phyloP scores from a whole-genome alignment of 345 rosid species.

The Limnanthes douglasii region DNA sequence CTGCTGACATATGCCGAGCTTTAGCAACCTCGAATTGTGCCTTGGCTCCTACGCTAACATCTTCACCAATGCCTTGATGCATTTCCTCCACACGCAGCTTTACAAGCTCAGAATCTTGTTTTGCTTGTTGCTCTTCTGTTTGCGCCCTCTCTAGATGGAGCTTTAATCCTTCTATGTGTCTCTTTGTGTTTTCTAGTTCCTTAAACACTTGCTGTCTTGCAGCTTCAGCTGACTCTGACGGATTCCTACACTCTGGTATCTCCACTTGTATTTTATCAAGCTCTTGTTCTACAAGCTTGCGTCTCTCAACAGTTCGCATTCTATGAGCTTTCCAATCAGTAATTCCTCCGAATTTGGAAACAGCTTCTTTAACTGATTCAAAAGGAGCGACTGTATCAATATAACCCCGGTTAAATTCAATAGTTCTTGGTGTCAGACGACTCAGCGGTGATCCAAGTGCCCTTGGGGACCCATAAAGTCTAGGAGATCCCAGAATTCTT shows the following conservation, averaged over 20 bases:
- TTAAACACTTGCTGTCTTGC: constrained; percentile 39
- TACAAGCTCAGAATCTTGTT: constrained; percentile 83
- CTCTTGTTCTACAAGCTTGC: constrained; percentile 66
- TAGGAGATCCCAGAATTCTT: constrained; percentile 10
- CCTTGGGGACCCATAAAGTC: constrained; percentile 15
- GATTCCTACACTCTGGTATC: constrained; percentile 45
- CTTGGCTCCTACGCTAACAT: constrained; percentile 84
- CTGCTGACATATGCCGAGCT: constrained; percentile 57
- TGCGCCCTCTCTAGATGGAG: constrained; percentile 76
- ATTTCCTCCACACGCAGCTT: constrained; percentile 81
- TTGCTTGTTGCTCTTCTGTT: constrained; percentile 86
- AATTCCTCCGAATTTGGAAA: constrained; percentile 92
- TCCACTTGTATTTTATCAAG: constrained; percentile 56
- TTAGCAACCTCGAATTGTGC: constrained; percentile 87
- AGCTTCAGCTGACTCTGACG: constrained; percentile 47
- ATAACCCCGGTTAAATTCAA: constrained; percentile 29
- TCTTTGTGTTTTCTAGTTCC: constrained; percentile 67
- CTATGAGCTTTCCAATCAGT: constrained; percentile 95
- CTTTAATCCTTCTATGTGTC: constrained; percentile 66
- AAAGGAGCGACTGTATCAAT: constrained; percentile 82
- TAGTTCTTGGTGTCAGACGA: constrained; percentile 14
- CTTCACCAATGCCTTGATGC: constrained; percentile 86
- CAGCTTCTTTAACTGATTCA: constrained; percentile 93
- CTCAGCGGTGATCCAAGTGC: constrained; percentile 15
- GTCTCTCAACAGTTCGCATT: constrained; percentile 64